Evolutionary conservation across 352 stramenopile species (phyloP).

Genomic region (Salisapilia sapeloensis): DNA sequence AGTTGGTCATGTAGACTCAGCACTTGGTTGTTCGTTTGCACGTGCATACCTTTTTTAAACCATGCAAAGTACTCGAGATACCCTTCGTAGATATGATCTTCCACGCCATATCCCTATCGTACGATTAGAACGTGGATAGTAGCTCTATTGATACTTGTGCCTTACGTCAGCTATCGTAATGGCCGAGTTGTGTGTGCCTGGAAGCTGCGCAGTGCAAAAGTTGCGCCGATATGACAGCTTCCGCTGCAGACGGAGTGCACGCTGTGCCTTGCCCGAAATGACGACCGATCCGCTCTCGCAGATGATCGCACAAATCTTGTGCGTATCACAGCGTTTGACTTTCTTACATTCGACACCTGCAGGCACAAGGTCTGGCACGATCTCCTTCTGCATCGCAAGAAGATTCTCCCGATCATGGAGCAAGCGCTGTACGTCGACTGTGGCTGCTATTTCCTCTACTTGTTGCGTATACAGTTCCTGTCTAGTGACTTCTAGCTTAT

Average conservation of each 20-base stretch:
- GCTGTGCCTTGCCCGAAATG: slow-evolving; percentile 15
- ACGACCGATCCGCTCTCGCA: slow-evolving; percentile 26
- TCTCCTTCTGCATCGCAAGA: slow-evolving; percentile 11
- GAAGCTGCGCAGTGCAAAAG: slow-evolving; percentile 35
- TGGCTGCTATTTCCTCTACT: too few relatives aligned
- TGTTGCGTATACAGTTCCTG: too few relatives aligned
- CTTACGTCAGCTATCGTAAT: slow-evolving; percentile 33
- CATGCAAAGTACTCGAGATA: slow-evolving; percentile 39
- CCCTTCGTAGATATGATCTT: slow-evolving; percentile 44
- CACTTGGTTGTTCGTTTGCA: slow-evolving; percentile 53
- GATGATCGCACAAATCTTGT: slow-evolving; percentile 30
- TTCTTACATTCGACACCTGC: slow-evolving; percentile 25
- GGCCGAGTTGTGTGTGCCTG: slow-evolving; percentile 42
- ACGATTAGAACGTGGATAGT: not conserved
- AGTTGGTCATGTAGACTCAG: slow-evolving; percentile 54
- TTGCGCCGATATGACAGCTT: slow-evolving; percentile 23
- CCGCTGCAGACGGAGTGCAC: slow-evolving; percentile 18
- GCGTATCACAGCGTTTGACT: slow-evolving; percentile 24
- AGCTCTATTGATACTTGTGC: slow-evolving; percentile 1
- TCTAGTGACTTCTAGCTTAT: too few relatives aligned
- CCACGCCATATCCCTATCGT: slow-evolving; percentile 34
- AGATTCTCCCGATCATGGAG: slow-evolving; percentile 19
- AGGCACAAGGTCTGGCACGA: slow-evolving; percentile 47
- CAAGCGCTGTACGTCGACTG: too few relatives aligned
- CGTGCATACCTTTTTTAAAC: slow-evolving; percentile 26